Conservation (phyloP, 129 eudicot genomes). For the Tagetes erecta region DNA sequence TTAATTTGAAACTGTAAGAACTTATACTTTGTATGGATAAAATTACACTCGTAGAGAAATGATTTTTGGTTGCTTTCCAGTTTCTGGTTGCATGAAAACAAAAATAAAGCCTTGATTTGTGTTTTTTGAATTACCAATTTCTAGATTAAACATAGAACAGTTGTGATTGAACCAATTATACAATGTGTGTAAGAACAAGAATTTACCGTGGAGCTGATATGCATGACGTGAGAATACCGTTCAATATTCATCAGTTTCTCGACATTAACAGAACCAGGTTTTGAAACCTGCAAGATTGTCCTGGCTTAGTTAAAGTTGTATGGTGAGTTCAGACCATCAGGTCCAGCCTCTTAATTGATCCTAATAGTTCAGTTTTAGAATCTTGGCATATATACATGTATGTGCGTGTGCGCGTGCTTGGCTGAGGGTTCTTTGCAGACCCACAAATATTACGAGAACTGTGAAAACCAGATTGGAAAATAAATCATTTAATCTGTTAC, state of each 20-base stretch:
- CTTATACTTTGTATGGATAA: background rate
- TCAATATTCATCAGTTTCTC: conserved; percentile 94
- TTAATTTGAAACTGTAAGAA: background rate
- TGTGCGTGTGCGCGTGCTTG: no score
- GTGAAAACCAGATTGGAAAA: no score
- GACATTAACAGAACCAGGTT: conserved; percentile 89
- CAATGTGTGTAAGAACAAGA: conserved; percentile 12
- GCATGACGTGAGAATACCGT: conserved; percentile 99
- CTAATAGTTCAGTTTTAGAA: background rate
- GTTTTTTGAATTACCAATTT: background rate
- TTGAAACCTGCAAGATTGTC: conserved; percentile 67
- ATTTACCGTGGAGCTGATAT: conserved; percentile 96
- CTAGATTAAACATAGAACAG: background rate
- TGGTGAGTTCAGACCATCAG: background rate
- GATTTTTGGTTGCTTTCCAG: background rate
- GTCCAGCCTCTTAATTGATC: background rate
- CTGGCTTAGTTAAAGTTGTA: conserved; percentile 15
- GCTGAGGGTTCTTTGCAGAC: no score
- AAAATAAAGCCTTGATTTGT: background rate
- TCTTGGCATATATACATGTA: background rate
- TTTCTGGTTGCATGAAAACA: background rate
- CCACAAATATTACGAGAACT: no score
- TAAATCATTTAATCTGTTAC: no score
- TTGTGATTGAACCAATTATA: background rate
- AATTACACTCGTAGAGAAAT: background rate